phyloP scores from a whole-genome alignment of 176 grass and related monocot species.

The Oryza officinalis region DNA sequence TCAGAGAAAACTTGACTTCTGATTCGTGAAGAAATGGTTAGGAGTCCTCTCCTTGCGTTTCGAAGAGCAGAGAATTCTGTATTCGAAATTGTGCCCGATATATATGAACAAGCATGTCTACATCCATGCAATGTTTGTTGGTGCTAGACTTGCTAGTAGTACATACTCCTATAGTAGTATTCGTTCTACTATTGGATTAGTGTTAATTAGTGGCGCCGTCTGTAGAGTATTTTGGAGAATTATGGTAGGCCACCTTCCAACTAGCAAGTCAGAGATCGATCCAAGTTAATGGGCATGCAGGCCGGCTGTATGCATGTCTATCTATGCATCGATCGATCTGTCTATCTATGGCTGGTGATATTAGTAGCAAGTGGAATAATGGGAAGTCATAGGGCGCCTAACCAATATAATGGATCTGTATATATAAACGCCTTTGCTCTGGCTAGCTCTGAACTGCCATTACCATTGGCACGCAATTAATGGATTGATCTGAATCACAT shows the following conservation, averaged over 20 bases:
- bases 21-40: not conserved
- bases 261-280: not conserved
- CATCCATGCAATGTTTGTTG: too few relatives aligned
- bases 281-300: not conserved
- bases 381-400: too few relatives aligned
- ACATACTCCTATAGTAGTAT: too few relatives aligned
- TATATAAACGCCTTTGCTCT: not conserved
- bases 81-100: not conserved
- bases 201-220: not conserved
- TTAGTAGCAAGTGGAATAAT: too few relatives aligned
- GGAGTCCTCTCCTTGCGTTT: not conserved
- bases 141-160: too few relatives aligned
- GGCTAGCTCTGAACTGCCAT: not conserved
- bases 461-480: not conserved
- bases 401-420: too few relatives aligned
- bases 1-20: too few relatives aligned
- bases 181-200: not conserved
- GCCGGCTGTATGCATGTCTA: not conserved
- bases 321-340: not conserved
- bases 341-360: not conserved
- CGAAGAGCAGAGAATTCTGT: not conserved
- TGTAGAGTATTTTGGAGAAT: not conserved
- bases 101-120: too few relatives aligned
- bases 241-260: not conserved
- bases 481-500: not conserved